Conservation (phyloP, 1,284 basidiomycete species). For the Neolentinus lepideus region DNA sequence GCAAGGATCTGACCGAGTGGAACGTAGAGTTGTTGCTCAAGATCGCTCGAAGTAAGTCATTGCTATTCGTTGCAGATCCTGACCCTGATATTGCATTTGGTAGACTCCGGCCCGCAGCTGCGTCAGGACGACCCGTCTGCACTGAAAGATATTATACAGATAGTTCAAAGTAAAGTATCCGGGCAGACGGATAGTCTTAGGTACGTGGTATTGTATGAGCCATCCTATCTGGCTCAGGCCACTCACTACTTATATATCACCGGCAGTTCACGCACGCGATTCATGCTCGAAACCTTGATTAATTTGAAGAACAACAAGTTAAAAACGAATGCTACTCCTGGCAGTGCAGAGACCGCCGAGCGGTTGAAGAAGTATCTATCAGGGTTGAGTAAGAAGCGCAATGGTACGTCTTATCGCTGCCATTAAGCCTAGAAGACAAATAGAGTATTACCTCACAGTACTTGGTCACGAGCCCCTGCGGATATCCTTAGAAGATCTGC, state of each 20-base stretch:
- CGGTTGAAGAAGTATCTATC: constrained; percentile 81
- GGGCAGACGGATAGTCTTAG: constrained; percentile 50
- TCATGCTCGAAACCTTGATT: constrained; percentile 89
- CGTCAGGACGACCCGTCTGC: constrained; percentile 84
- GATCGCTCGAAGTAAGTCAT: constrained; percentile 69
- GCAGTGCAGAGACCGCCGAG: constrained; percentile 69
- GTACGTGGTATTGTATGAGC: constrained; percentile 27
- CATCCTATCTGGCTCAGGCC: not conserved
- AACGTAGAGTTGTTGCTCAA: constrained; percentile 86
- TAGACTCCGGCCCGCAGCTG: constrained; percentile 82
- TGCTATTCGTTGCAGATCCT: not conserved
- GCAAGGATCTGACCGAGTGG: constrained; percentile 62
- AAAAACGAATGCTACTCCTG: constrained; percentile 55
- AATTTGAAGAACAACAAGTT: constrained; percentile 89
- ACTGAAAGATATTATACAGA: constrained; percentile 79
- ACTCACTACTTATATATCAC: not conserved
- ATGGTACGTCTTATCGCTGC: constrained; percentile 40
- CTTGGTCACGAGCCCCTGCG: constrained; percentile 79
- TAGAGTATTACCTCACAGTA: constrained; percentile 37
- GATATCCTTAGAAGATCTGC: constrained; percentile 80
- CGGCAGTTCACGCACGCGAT: constrained; percentile 74
- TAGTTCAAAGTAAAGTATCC: constrained; percentile 70
- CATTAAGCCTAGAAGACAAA: constrained; percentile 2
- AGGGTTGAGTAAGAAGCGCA: constrained; percentile 68
- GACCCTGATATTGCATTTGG: constrained; percentile 1